Conservation (phyloP, 768 basidiomycete species). For the Amanita muscaria region DNA sequence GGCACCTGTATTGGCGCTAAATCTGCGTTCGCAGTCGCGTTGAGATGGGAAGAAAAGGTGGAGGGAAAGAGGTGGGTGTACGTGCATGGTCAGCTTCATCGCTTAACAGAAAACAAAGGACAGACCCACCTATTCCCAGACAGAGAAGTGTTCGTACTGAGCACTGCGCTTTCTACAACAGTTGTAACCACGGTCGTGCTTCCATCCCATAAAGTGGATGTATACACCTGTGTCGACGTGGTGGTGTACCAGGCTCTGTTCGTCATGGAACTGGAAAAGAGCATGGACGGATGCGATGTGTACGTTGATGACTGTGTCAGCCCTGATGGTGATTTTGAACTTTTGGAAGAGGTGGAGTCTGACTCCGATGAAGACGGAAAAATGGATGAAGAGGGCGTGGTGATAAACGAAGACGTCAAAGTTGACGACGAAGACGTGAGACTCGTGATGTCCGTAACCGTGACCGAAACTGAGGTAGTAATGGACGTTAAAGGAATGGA, state of each 20-base stretch:
- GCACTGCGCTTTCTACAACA: conserved; percentile 20
- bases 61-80: too few relatives aligned
- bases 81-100: too few relatives aligned
- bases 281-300: not conserved
- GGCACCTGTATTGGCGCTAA: conserved; percentile 29
- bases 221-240: conserved; percentile 13
- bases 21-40: conserved; percentile 15
- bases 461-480: too few relatives aligned
- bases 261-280: not conserved
- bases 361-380: not conserved
- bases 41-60: not conserved
- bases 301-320: not conserved
- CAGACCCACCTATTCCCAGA: conserved; percentile 7
- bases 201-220: conserved; percentile 13
- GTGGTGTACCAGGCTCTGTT: conserved; percentile 7
- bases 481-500: too few relatives aligned
- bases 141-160: conserved; percentile 23
- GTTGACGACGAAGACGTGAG: not conserved
- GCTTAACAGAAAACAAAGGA: not conserved
- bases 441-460: too few relatives aligned
- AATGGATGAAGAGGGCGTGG: not conserved
- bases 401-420: not conserved
- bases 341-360: not conserved
- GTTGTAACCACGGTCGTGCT: conserved; percentile 15
- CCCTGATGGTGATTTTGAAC: not conserved